Evolutionary conservation across 768 basidiomycete genomes (phyloP).

Genomic region (Leccinum disarticulatum): DNA sequence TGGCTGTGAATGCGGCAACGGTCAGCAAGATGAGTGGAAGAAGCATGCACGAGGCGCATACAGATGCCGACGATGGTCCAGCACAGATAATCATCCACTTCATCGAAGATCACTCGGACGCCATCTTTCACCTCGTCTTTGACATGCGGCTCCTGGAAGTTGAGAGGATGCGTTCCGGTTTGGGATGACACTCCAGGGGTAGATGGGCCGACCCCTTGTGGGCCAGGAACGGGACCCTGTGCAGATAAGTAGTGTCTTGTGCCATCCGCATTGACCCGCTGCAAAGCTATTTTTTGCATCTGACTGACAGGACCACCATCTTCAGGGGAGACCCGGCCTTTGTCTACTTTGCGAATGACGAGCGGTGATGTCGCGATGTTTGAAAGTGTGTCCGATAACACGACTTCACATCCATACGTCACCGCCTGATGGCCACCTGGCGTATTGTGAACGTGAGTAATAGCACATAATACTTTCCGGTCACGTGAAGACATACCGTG

Average conservation of each 20-base stretch:
- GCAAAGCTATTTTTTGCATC: constrained; percentile 94
- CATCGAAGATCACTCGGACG: constrained; percentile 71
- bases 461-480: constrained; percentile 35
- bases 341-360: constrained; percentile 90
- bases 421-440: constrained; percentile 76
- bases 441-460: constrained; percentile 41
- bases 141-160: constrained; percentile 79
- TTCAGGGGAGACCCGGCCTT: constrained; percentile 81
- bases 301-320: constrained; percentile 93
- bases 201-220: constrained; percentile 69
- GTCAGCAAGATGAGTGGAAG: constrained; percentile 19
- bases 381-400: constrained; percentile 80
- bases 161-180: constrained; percentile 75
- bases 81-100: constrained; percentile 92
- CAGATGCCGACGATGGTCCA: constrained; percentile 97
- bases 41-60: constrained; percentile 41
- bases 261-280: constrained; percentile 79
- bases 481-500: constrained; percentile 65
- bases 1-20: constrained; percentile 49
- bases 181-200: constrained; percentile 74
- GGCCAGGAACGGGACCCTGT: constrained; percentile 78
- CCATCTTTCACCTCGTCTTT: constrained; percentile 82
- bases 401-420: constrained; percentile 88
- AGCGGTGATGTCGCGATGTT: constrained; percentile 86
- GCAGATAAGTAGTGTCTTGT: constrained; percentile 87